phyloP scores from a whole-genome alignment of 768 basidiomycete genomes.

The Tricholomella constricta region DNA sequence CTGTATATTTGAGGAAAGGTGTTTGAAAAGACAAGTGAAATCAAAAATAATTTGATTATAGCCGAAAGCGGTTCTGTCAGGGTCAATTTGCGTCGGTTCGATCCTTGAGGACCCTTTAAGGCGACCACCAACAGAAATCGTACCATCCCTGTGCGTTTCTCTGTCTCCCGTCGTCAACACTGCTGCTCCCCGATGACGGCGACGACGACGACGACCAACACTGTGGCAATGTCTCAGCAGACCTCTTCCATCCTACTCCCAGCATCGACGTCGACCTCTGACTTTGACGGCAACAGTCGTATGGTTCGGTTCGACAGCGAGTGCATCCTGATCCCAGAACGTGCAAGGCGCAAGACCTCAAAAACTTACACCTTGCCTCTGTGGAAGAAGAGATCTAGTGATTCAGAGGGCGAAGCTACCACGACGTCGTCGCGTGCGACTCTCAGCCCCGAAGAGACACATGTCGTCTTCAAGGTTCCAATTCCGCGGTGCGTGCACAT shows the following conservation, averaged over 20 bases:
- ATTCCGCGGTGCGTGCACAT: slow-evolving; percentile 52
- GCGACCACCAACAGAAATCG: slow-evolving; percentile 9
- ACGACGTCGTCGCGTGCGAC: slow-evolving; percentile 17
- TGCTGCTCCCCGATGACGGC: slow-evolving; percentile 12
- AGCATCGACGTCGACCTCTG: slow-evolving; percentile 4
- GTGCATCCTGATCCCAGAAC: slow-evolving; percentile 76
- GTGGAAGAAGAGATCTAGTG: slow-evolving; percentile 47
- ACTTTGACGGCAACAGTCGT: slow-evolving; percentile 19
- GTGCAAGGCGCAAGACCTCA: slow-evolving; percentile 49
- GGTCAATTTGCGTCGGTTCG: slow-evolving; percentile 5
- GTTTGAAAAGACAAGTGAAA: not conserved
- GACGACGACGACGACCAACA: slow-evolving; percentile 19
- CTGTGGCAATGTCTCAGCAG: slow-evolving; percentile 8
- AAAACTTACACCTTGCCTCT: slow-evolving; percentile 72
- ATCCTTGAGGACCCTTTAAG: slow-evolving; percentile 2
- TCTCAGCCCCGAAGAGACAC: slow-evolving; percentile 36
- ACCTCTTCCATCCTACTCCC: slow-evolving; percentile 12
- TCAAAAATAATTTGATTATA: slow-evolving; percentile 7
- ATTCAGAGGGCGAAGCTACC: slow-evolving; percentile 25
- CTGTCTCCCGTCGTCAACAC: not conserved
- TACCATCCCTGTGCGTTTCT: slow-evolving; percentile 13
- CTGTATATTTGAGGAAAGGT: too few species aligned
- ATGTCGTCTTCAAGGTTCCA: slow-evolving; percentile 60
- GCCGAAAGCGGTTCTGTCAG: slow-evolving; percentile 14
- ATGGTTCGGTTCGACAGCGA: slow-evolving; percentile 72